These are phyloP conservation scores for Cordyceps sp. DNA, from an alignment of 2,329 filamentous ascomycete genomes.

Conservation along the genomic window DNA sequence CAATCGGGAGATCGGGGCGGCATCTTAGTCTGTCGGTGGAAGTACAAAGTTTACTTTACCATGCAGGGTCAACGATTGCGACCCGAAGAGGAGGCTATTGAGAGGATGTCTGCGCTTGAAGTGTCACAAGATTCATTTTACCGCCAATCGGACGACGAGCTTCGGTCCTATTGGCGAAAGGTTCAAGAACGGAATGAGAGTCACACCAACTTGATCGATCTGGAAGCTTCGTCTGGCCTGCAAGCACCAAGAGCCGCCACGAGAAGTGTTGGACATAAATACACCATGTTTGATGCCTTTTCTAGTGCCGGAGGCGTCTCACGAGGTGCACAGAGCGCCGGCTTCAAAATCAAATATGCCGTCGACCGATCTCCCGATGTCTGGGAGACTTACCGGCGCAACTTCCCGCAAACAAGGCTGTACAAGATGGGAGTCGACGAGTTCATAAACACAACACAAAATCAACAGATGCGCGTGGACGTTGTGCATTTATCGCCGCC, in stretches of 20 bases:
- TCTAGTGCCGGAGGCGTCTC: constrained; percentile 59
- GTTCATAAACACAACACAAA: constrained; percentile 24
- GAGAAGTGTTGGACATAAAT: too few relatives aligned
- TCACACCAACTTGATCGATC: neutral
- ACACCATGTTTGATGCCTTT: constrained; percentile 57
- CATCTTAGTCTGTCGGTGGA: constrained; percentile 36
- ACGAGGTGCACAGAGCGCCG: constrained; percentile 39
- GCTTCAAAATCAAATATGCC: constrained; percentile 40
- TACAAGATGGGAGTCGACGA: constrained; percentile 28
- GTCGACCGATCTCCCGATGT: constrained; percentile 47
- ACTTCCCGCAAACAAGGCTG: constrained; percentile 37
- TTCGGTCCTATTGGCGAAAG: too few relatives aligned
- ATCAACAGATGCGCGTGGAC: constrained; percentile 32
- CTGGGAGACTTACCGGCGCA: constrained; percentile 36
- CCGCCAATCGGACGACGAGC: constrained; percentile 11
- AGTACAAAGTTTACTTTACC: constrained; percentile 12
- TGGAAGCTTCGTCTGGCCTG: too few relatives aligned
- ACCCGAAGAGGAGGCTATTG: constrained; percentile 19
- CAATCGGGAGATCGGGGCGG: constrained; percentile 11
- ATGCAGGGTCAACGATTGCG: constrained; percentile 7
- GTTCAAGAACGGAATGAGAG: neutral
- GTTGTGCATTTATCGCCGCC: constrained; percentile 62
- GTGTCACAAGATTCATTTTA: constrained; percentile 7
- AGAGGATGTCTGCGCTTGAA: constrained; percentile 14
- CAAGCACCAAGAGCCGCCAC: too few relatives aligned